Percentiles rank a stretch among this genome's conserved stretches.
These are phyloP conservation scores for Xylaria hypoxylon DNA, from an alignment of 2,329 filamentous ascomycete species.

Conservation along the genomic window DNA sequence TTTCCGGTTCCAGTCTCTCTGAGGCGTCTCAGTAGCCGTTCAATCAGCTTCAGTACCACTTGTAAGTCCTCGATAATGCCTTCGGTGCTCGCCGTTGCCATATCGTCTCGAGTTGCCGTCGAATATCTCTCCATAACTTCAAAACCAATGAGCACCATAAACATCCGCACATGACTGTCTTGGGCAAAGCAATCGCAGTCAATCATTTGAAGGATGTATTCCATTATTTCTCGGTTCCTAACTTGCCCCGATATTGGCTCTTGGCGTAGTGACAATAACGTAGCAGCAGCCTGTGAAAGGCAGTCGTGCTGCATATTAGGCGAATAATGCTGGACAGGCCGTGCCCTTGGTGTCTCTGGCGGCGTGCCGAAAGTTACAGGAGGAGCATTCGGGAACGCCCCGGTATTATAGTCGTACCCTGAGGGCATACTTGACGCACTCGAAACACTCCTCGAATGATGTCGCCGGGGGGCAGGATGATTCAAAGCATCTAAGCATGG, in stretches of 20 bases:
- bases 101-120: constrained; percentile 34
- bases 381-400: constrained; percentile 33
- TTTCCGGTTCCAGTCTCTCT: constrained; percentile 28
- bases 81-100: constrained; percentile 34
- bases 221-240: constrained; percentile 36
- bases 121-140: constrained; percentile 42
- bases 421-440: constrained; percentile 42
- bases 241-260: constrained; percentile 25
- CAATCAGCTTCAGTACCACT: constrained; percentile 41
- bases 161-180: constrained; percentile 39
- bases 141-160: constrained; percentile 42
- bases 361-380: constrained; percentile 39
- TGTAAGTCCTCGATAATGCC: constrained; percentile 40
- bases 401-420: constrained; percentile 36
- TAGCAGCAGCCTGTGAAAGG: constrained; percentile 39
- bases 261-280: constrained; percentile 36
- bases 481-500: constrained; percentile 33
- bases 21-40: constrained; percentile 40
- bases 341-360: constrained; percentile 40
- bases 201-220: constrained; percentile 39
- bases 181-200: constrained; percentile 41
- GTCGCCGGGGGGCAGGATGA: constrained; percentile 25
- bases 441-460: constrained; percentile 42
- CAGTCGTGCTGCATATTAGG: constrained; percentile 39
- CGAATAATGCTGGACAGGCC: constrained; percentile 27